Percentiles rank a stretch among this genome's conserved stretches.
These are phyloP conservation scores for Tetradesmus obliquus DNA, from an alignment of 139 green algal genomes.

Conservation along the genomic window DNA sequence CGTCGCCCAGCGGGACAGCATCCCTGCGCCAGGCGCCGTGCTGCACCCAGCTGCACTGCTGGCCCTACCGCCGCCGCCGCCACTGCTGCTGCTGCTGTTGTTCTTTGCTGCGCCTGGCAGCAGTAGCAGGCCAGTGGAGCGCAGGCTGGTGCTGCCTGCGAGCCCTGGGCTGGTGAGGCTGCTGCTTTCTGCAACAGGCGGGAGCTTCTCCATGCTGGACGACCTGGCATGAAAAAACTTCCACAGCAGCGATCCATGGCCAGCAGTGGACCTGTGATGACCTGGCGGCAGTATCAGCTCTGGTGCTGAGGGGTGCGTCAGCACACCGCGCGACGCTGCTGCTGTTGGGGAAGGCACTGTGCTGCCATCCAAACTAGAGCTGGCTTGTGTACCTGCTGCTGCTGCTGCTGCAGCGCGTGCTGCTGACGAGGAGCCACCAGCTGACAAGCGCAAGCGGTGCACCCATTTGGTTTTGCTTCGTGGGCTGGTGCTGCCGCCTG, in stretches of 20 bases:
- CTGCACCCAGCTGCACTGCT: background rate
- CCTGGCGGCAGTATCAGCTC: background rate
- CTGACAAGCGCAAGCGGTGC: background rate
- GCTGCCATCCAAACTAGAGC: background rate
- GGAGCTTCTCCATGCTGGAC: background rate
- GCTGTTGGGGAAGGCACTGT: background rate
- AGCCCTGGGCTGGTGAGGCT: background rate
- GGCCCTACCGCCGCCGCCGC: background rate
- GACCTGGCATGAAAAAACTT: constrained; percentile 11
- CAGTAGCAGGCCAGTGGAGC: constrained; percentile 23
- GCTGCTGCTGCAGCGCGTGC: background rate
- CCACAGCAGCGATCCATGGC: background rate
- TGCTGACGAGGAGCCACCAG: background rate
- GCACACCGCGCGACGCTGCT: background rate
- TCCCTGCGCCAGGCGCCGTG: background rate
- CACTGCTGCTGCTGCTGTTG: background rate
- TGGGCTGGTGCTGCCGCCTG: background rate
- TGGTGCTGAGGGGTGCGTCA: background rate
- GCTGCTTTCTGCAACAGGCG: background rate
- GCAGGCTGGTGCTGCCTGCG: background rate
- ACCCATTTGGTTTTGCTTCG: background rate
- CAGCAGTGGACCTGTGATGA: background rate
- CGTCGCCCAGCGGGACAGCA: constrained; percentile 2
- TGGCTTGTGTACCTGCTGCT: background rate
- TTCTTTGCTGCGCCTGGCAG: background rate